Conservation (phyloP, 306 rosid species). For the Quercus mongolica region DNA sequence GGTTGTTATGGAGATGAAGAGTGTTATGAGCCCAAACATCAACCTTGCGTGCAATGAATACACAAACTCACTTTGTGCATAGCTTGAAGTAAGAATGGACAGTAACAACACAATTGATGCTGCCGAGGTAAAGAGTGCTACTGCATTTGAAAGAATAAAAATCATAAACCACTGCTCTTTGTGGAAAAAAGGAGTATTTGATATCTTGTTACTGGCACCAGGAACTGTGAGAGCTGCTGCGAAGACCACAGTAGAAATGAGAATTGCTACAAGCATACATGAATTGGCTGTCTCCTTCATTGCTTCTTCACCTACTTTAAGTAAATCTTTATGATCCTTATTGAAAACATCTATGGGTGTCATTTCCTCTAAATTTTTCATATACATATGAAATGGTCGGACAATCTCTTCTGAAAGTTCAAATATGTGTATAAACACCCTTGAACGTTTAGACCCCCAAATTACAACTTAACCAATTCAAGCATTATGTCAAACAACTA, state of each 20-base stretch:
- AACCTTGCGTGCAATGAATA: not conserved
- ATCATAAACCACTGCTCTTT: not conserved
- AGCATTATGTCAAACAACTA: too few species aligned
- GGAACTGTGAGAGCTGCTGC: not conserved
- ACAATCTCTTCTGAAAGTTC: too few species aligned
- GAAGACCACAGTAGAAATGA: not conserved
- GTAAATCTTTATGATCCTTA: not conserved
- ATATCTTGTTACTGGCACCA: not conserved
- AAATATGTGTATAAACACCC: too few species aligned
- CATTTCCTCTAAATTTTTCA: too few species aligned
- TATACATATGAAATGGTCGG: too few species aligned
- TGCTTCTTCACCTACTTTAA: not conserved
- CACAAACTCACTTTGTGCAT: not conserved
- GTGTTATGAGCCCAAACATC: not conserved
- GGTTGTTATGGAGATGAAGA: not conserved
- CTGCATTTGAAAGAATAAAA: not conserved
- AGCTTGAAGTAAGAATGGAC: constrained; percentile 7
- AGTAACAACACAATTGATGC: not conserved
- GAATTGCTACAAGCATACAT: constrained; percentile 20
- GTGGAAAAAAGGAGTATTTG: not conserved
- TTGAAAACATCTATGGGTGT: too few species aligned
- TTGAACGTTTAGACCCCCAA: too few species aligned
- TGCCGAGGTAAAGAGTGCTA: not conserved
- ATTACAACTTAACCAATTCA: too few species aligned
- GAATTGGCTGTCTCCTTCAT: not conserved